Evolutionary conservation across 2,329 filamentous ascomycete genomes (phyloP), one percentile per base, ranked within the genome.

Genomic region (Westerdykella sp.): DNA sequence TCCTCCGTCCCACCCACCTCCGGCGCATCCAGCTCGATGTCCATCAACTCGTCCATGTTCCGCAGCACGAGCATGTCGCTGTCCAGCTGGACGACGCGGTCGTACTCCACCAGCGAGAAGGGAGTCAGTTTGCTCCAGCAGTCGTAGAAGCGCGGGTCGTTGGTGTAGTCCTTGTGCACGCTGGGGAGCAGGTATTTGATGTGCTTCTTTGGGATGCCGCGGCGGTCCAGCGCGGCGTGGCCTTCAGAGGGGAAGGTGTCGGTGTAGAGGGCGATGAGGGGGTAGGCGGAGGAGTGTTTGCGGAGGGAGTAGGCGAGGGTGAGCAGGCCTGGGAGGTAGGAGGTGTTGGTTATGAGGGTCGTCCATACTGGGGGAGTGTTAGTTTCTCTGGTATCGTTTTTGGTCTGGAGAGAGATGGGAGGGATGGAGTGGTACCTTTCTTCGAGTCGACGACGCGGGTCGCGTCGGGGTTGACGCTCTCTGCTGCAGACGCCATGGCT

Each of bases 31-130:
- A 94, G 77, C 48, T 79, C 71, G 39, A 95, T 56, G n/a, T 87
- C 80, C 87, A 95, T 94, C 53, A 95, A 72, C 70, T 94, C 88
- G 64, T 95, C 89, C 86, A 95, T 95, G 68, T 94, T 94, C 57
- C 75, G 75, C 51, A 83, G 68, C 6, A 87, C 81, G 40, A 95
- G 70, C 88, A 95, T 95, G 70, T 95, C 89, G 59, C 83, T 85
- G 69, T 95, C 89, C 42, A 95, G 75, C 69, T 88, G 85, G 30
- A 94, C 85, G 28, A 95, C 79, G 34, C 88, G 79, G 21, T 83
- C 75, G 69, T 90, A 95, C 63, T 90, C 81, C 14, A 75, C 75
- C 25, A 95, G 73, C 16, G 79, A 81, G 65, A 94, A 95, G 5
- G 85, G 81, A 13, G 83, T 79, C 22, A 95, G 78, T 69, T 95